phyloP scores from a whole-genome alignment of 768 basidiomycete genomes.

The Russula sp. region DNA sequence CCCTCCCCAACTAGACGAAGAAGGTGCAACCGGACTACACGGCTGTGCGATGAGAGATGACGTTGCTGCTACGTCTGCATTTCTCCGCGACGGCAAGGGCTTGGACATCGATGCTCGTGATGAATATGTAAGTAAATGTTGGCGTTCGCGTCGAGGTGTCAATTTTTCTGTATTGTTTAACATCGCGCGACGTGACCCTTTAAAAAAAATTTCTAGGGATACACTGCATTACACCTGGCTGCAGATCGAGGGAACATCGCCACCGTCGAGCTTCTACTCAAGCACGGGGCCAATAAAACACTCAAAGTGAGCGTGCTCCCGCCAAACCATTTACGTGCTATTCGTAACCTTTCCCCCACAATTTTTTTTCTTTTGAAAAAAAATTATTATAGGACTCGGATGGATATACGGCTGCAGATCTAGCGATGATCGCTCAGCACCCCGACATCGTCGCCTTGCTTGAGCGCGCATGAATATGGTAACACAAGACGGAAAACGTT shows the following conservation, averaged over 20 bases:
- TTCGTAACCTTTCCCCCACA: slow-evolving; percentile 7
- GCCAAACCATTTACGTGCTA: background rate
- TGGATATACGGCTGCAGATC: slow-evolving; percentile 48
- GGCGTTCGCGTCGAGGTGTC: background rate
- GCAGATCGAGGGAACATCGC: slow-evolving; percentile 68
- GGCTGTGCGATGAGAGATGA: slow-evolving; percentile 57
- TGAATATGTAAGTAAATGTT: slow-evolving; percentile 52
- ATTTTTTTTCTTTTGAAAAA: background rate
- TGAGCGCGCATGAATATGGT: slow-evolving; percentile 12
- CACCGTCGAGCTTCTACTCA: slow-evolving; percentile 50
- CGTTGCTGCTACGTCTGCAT: slow-evolving; percentile 34
- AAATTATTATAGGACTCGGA: slow-evolving; percentile 51
- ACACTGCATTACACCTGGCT: slow-evolving; percentile 81
- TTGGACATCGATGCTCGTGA: slow-evolving; percentile 54
- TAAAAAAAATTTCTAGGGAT: slow-evolving; percentile 47
- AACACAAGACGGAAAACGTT: background rate
- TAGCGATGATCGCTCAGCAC: slow-evolving; percentile 54
- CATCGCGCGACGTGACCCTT: too few species aligned
- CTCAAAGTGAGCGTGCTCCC: slow-evolving; percentile 45
- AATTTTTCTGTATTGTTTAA: background rate
- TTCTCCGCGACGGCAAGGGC: slow-evolving; percentile 36
- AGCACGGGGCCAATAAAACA: slow-evolving; percentile 53
- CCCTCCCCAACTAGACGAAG: slow-evolving; percentile 30
- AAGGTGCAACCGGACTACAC: slow-evolving; percentile 38
- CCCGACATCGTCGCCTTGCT: slow-evolving; percentile 42